These are phyloP conservation scores for Poteriospumella lacustris DNA, from an alignment of 108 stramenopile species.

Conservation along the genomic window DNA sequence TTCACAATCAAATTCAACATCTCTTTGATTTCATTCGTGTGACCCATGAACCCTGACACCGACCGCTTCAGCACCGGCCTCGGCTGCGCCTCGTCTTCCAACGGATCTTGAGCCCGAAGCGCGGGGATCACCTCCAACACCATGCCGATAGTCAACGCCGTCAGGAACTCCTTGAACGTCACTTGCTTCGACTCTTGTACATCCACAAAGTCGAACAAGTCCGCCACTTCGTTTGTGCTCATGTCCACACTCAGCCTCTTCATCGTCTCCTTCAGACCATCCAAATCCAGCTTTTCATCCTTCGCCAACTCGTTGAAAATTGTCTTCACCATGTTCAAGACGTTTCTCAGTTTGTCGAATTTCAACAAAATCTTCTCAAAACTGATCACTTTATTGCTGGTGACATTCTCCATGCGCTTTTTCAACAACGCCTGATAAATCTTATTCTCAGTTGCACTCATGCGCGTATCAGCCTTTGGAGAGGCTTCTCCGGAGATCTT, in stretches of 20 bases:
- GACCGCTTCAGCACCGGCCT: background rate
- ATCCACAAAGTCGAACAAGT: constrained; percentile 28
- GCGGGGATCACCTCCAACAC: constrained; percentile 20
- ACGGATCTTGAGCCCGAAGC: background rate
- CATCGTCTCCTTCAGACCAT: constrained; percentile 12
- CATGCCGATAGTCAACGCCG: constrained; percentile 22
- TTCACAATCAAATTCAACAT: constrained; percentile 22
- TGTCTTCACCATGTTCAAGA: background rate
- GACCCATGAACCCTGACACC: background rate
- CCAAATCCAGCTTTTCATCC: background rate
- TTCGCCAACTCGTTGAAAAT: constrained; percentile 7
- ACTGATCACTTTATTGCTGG: background rate
- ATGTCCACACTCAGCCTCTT: constrained; percentile 16
- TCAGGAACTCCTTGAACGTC: constrained; percentile 11
- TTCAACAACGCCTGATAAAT: constrained; percentile 19
- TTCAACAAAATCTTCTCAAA: constrained; percentile 10
- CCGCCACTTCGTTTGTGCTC: background rate
- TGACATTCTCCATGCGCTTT: constrained; percentile 4
- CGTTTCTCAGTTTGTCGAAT: constrained; percentile 20
- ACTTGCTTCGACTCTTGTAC: background rate
- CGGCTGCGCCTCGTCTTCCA: background rate
- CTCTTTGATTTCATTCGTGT: constrained; percentile 14
- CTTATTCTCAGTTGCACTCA: constrained; percentile 1
- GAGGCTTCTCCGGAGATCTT: no score
- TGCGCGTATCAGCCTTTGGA: background rate